Base-by-base conservation (phyloP, 371 early-diverging fungal species). In the Choanephora cucurbitarum region DNA sequence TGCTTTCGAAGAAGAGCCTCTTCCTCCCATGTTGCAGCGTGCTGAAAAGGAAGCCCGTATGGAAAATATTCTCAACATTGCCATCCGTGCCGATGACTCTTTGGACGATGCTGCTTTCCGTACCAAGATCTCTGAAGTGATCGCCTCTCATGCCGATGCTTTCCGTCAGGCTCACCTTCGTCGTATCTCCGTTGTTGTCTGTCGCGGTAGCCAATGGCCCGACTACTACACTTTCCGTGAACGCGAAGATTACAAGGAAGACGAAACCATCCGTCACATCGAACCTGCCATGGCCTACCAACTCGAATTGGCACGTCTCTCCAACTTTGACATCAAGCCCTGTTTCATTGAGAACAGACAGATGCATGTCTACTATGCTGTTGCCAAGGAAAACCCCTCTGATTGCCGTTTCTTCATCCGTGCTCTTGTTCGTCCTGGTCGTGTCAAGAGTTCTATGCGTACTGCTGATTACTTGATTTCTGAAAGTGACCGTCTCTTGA, bases 241-340 rank as follows among this genome's bases (percentile, higher is more conserved):
- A 69, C 84, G 84, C 54, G 70, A 81, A 50, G 89, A 89, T 64
- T 97, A 87, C 69, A 58, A 62, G 23, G 99, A 98, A 76, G 98
- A 98, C 70, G 80, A 86, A 57, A 91, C 95, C 40, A 94, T 97
- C 60, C 94, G 99, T 66, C 94, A 98, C 72, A 91, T 97, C 60
- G 99, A 98, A 76, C 99, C 99, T 28, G 95, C 95, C 23, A 87
- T 96, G 85, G 96, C 97, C 18, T 95, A 96, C 72, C 96, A 96
- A 76, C 84, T 98, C 23, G 99, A 97, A 74, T 77, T 98, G 55
- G 84, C 90, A 24, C 87, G 98, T 50, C 73, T 98, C 59, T 83
- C 91, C 55, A 93, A 95, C 88, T 98, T 94, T 83, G 92, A 93
- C 45, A 91, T 98, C 73, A 91, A 91, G 73, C 97, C 97, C 31